A percentile compares a stretch with the other conserved stretches of the same genome.
Evolutionary conservation across 768 basidiomycete genomes (phyloP).

Genomic region (Clathrus columnatus): DNA sequence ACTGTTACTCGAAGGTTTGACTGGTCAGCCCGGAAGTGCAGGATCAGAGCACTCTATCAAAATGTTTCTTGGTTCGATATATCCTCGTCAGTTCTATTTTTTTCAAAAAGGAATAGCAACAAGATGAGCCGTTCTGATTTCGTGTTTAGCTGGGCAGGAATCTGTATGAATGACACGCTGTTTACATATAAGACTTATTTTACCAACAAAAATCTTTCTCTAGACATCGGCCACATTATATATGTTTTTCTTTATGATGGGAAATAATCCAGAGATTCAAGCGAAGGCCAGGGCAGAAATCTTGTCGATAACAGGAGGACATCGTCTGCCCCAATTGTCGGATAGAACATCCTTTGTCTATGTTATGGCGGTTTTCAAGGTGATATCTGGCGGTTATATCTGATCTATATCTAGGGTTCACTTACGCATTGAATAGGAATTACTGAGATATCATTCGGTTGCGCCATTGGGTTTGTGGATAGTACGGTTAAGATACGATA

Average conservation of each 20-base stretch:
- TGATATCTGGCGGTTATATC: background rate
- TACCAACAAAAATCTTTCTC: background rate
- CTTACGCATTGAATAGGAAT: background rate
- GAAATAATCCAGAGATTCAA: slow-evolving; percentile 10
- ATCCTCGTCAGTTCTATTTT: background rate
- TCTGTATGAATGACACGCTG: too few relatives aligned
- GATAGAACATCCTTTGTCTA: slow-evolving; percentile 13
- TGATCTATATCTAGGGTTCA: background rate
- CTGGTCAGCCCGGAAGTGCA: background rate
- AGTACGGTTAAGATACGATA: background rate
- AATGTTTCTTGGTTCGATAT: background rate
- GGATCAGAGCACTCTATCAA: background rate
- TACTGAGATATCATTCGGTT: background rate
- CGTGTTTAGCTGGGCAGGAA: too few relatives aligned
- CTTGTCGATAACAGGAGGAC: slow-evolving; percentile 9
- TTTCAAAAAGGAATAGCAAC: too few relatives aligned
- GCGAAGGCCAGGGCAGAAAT: slow-evolving; percentile 13
- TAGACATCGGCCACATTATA: too few relatives aligned
- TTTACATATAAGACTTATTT: background rate
- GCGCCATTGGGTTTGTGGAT: background rate
- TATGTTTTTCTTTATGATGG: background rate
- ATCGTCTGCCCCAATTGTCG: slow-evolving; percentile 8
- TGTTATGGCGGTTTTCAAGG: slow-evolving; percentile 13
- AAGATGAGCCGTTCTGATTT: too few relatives aligned
- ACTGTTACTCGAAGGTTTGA: background rate